Base-by-base conservation (phyloP, 805 yeast species). In the Candida suzukii region DNA sequence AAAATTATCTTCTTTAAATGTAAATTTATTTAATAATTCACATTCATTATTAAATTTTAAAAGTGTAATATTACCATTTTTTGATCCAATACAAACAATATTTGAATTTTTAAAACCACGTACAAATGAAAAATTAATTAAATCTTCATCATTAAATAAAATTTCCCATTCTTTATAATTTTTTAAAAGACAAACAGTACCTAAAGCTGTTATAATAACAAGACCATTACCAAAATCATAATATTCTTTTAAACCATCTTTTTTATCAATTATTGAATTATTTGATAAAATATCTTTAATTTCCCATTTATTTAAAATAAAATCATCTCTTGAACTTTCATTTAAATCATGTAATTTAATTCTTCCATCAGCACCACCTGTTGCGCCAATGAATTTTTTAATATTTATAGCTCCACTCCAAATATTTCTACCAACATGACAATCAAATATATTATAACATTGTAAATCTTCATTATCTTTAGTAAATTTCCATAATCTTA, bases 281-380 rank as follows among this genome's bases (percentile, higher is more conserved):
- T 7, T 39, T 0, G 38, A 35, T 2, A 59, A 43, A 7, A 80
- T 70, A 4, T 63, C 60, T 2, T 54, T 46, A 5, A 73, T 40
- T 5, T 60, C 43, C 57, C 60, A 67, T 37, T 52, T 44, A 18
- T 44, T 33, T 16, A 48, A 44, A 8, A 47, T 50, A 42, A 61
- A 68, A 9, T 61, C 56, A 2, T 52, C 39, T 45, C 71, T 63
- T 6, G 44, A 21, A 1, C 44, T 41, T 22, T 59, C 63, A 22
- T 50, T 50, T 21, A 83, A 57, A 50, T 83, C 83, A 53, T 80
- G 78, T 5, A 84, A 49, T 47, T 84, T 71, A 2, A 90, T 61
- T 49, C 84, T 75, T 0, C 97, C 97, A 62, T 93, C 99, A 31
- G 95, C 95, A 29, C 99, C 99, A 33, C 96, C 93, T 12, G 96